Evolutionary conservation across 768 basidiomycete genomes (phyloP), one percentile per base, ranked within the genome.

Genomic region (Gyrodon lividus): DNA sequence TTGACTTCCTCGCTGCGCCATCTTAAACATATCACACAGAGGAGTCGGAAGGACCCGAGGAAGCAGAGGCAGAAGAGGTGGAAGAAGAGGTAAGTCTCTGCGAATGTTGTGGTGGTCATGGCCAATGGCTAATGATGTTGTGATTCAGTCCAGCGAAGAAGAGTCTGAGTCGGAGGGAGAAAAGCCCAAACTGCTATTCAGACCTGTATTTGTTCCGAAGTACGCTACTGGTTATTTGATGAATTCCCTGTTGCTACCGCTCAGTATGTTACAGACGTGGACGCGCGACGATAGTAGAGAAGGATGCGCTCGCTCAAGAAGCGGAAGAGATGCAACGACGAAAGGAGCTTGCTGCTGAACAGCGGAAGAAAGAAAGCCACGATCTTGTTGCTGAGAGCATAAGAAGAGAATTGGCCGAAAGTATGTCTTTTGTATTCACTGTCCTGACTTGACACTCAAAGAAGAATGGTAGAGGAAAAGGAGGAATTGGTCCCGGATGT

Each of bases 131-230:
- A 43, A 62, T 52, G 43, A 49, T 53, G 52, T 53, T 57, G 55
- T 57, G 49, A 23, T 41, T 39, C 52, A 92, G 87, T 90, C 90
- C 33, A 92, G 90, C 69, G 92, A 95, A 73, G 93, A 95, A 69
- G 84, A 84, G 45, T 88, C 85, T 0, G 81, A 77, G 37, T 75
- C 74, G n/a, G 90, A 92, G 62, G 90, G 89, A 51, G 84, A 86
- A 65, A 75, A 81, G 39, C 81, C 84, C 4, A 87, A 89, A 66
- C 72, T 83, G 6, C 82, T 86, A 56, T 93, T 96, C 70, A 78
- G 95, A 56, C 97, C 97, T 2, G 89, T 96, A 0, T 99, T 98
- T 68, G 82, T 98, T 16, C 90, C 90, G 48, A 98, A 98, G 95
- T 95, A 65, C 52, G 87, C 71, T 43, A 2, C 31, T 26, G 24